Base-by-base conservation (phyloP, 164 flowering plant species). In the Protea cynaroides region DNA sequence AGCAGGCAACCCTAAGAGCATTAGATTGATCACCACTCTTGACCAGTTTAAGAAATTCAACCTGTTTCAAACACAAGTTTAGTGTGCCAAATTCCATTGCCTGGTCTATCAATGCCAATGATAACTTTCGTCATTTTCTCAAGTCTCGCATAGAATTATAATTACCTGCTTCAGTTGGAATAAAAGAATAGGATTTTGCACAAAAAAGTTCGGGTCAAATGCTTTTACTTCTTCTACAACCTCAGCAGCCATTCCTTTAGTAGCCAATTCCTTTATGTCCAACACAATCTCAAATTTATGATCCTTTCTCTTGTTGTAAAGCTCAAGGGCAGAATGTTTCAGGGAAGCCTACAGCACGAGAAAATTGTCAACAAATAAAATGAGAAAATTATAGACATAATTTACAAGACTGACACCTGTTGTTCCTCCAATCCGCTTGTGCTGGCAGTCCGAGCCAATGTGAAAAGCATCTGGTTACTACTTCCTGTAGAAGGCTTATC, bases 141-240 rank as follows among this genome's bases (percentile, higher is more conserved):
- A 68, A 60, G 56, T 18, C 58, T 50, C 47, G 44, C 17, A 62
- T 49, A 40, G 24, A 58, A 47, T 8, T 38, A 37, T 49, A 40
- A 23, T 72, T 64, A 89, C 97, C 96, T 89, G 96, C 82, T 89
- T 89, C 57, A 91, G 82, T 74, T 92, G 97, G 78, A 92, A 95
- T 19, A 89, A 76, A 64, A 92, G 71, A 59, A 67, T 56, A 56
- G 90, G 84, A 73, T 95, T 88, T 59, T 88, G 90, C 23, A 56
- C 70, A 72, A 95, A 92, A 72, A 95, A 88, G 21, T 79, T 70
- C 2, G 96, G 86, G 63, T 92, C 92, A 74, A 86, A 29, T 1
- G 80, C 61, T 74, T 87, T 92, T 61, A 92, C 75, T 79, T 95
- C 96, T 70, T 86, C 94, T 66, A 90, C 86, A 65, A 88, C 96